Evolutionary conservation across 2,329 filamentous ascomycete genomes (phyloP).

Genomic region (Pseudocercospora vitis): DNA sequence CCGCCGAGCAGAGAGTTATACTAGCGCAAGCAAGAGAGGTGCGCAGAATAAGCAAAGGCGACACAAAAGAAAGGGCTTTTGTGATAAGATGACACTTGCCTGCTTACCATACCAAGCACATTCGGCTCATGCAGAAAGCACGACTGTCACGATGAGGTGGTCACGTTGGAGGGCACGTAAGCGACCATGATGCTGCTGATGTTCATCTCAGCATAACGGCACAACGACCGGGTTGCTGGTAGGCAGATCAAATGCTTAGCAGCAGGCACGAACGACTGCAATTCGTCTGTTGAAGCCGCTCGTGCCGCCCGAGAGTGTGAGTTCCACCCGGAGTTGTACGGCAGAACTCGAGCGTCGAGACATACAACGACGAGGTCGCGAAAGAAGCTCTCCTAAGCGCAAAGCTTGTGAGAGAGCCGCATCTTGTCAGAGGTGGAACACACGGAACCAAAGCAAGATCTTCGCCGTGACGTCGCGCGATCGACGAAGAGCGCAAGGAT

Average conservation of each 20-base stretch:
- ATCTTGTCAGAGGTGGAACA: not conserved
- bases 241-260: not conserved
- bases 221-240: not conserved
- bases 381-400: constrained; percentile 2
- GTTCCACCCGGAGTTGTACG: not conserved
- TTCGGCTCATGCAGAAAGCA: constrained; percentile 1
- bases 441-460: not conserved
- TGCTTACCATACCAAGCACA: not conserved
- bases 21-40: not conserved
- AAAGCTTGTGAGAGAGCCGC: constrained; percentile 4
- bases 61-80: constrained; percentile 9
- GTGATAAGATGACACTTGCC: constrained; percentile 10
- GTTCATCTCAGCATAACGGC: constrained; percentile 3
- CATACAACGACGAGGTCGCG: not conserved
- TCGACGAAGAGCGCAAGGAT: too few relatives aligned
- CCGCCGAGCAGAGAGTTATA: not conserved
- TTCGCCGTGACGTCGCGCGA: not conserved
- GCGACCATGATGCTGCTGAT: not conserved
- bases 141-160: not conserved
- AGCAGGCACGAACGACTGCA: not conserved
- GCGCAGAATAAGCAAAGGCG: not conserved
- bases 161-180: not conserved
- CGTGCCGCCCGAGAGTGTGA: not conserved
- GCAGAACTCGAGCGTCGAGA: not conserved
- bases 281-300: not conserved